Conservation (phyloP, 805 yeast species). For the Lipomyces yamanashiensis region DNA sequence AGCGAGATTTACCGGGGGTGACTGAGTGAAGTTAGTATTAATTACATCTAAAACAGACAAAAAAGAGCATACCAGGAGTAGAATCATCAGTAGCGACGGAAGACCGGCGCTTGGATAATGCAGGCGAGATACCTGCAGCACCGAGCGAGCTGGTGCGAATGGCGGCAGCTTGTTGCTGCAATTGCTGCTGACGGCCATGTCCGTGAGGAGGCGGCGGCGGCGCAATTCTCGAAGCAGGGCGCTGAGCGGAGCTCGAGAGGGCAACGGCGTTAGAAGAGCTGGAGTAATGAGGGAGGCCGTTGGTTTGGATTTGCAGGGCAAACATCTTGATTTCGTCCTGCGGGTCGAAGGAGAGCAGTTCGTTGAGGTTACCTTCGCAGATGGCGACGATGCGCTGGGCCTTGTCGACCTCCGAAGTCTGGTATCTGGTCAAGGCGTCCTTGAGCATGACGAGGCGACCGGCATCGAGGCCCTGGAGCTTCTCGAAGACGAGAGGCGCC, state of each 20-base stretch:
- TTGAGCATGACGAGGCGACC: constrained; percentile 65
- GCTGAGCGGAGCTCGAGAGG: background rate
- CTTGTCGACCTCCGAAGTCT: constrained; percentile 62
- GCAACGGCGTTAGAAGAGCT: background rate
- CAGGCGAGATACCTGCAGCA: background rate
- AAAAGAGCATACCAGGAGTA: constrained; percentile 1
- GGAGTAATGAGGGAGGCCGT: constrained; percentile 20
- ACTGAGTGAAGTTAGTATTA: background rate
- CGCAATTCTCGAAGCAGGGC: background rate
- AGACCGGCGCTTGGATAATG: constrained; percentile 13
- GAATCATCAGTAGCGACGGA: constrained; percentile 23
- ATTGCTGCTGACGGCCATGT: constrained; percentile 12
- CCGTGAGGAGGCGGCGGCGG: constrained; percentile 21
- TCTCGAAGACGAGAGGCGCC: constrained; percentile 76
- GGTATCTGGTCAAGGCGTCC: constrained; percentile 66
- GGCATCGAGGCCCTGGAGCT: constrained; percentile 73
- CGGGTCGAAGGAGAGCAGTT: constrained; percentile 67
- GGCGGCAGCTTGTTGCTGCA: constrained; percentile 4
- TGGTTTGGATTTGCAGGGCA: constrained; percentile 45
- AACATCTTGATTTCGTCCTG: constrained; percentile 62
- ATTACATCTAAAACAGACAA: background rate
- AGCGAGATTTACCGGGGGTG: constrained; percentile 10
- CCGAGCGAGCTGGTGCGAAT: background rate
- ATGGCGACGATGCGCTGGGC: constrained; percentile 52
- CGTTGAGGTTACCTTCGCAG: constrained; percentile 69